Conservation (phyloP, 192 early-diverging fungal genomes). For the Funneliformis geosporum region DNA sequence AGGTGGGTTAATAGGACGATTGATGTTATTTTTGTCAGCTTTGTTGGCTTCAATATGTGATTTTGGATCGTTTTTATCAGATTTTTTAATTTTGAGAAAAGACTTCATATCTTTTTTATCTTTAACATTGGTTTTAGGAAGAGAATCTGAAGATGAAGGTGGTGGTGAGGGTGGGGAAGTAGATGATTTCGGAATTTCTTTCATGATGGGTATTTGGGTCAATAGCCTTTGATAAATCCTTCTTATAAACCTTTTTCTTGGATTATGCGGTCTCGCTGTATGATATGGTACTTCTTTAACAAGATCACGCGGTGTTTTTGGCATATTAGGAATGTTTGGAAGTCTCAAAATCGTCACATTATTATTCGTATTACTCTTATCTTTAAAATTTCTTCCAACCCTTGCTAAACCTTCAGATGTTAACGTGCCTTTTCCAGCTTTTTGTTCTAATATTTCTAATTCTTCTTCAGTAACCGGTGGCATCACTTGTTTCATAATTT, state of each 20-base stretch:
- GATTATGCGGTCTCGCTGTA: constrained; percentile 19
- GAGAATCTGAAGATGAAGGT: not conserved
- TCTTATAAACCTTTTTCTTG: constrained; percentile 24
- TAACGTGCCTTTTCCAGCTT: constrained; percentile 15
- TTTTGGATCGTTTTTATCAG: not conserved
- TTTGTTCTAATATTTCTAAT: constrained; percentile 10
- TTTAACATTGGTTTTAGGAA: not conserved
- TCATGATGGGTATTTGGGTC: constrained; percentile 9
- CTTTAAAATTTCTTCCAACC: not conserved
- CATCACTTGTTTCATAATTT: constrained; percentile 12
- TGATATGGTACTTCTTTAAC: constrained; percentile 16
- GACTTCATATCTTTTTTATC: not conserved
- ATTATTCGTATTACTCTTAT: not conserved
- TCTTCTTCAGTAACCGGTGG: constrained; percentile 7
- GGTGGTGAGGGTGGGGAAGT: not conserved
- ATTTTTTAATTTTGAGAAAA: not conserved
- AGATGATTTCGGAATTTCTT: not conserved
- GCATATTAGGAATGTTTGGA: not conserved
- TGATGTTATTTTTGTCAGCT: not conserved
- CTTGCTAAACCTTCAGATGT: not conserved
- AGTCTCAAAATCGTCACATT: not conserved
- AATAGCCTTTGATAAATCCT: constrained; percentile 24
- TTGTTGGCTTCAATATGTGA: not conserved
- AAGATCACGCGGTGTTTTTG: constrained; percentile 1
- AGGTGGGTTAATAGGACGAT: not conserved